A percentile compares a stretch with the other conserved stretches of the same genome.
phyloP scores from a whole-genome alignment of 2,329 filamentous ascomycete species.

The Rutstroemia sp. region DNA sequence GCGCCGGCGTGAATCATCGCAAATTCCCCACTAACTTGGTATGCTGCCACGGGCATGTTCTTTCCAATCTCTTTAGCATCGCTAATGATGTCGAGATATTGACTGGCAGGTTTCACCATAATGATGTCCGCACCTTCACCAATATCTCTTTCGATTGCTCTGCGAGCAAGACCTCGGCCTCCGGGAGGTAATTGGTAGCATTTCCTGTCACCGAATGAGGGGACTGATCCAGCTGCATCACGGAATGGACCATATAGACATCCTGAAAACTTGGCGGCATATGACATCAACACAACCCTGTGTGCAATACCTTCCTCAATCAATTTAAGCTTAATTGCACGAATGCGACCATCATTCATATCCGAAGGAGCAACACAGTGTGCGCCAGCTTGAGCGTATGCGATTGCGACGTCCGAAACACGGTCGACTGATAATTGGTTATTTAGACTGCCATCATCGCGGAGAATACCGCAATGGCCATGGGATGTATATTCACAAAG shows the following conservation, averaged over 20 bases:
- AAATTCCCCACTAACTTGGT: constrained; percentile 95
- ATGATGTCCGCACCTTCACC: constrained; percentile 93
- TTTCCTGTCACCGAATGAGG: constrained; percentile 87
- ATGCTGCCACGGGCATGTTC: constrained; percentile 88
- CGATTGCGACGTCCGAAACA: constrained; percentile 94
- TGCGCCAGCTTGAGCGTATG: constrained; percentile 90
- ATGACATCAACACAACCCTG: constrained; percentile 90
- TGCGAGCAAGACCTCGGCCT: constrained; percentile 81
- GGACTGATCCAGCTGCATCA: constrained; percentile 84
- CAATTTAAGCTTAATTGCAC: constrained; percentile 94
- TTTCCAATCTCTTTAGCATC: constrained; percentile 92
- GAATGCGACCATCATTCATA: constrained; percentile 98
- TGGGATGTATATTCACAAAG: constrained; percentile 98
- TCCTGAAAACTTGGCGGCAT: constrained; percentile 95
- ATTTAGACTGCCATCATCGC: constrained; percentile 88
- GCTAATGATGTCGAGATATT: constrained; percentile 95
- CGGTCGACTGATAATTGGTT: constrained; percentile 90
- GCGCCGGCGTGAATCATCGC: constrained; percentile 97
- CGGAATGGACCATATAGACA: constrained; percentile 96
- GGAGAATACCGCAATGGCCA: constrained; percentile 92
- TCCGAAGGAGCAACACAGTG: constrained; percentile 96
- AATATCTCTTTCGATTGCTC: constrained; percentile 86
- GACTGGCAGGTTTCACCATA: constrained; percentile 96
- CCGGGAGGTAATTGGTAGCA: constrained; percentile 96
- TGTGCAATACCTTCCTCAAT: constrained; percentile 93